Base-by-base conservation (phyloP, 257 asterid genomes). In the Nicotiana obtusifolia region DNA sequence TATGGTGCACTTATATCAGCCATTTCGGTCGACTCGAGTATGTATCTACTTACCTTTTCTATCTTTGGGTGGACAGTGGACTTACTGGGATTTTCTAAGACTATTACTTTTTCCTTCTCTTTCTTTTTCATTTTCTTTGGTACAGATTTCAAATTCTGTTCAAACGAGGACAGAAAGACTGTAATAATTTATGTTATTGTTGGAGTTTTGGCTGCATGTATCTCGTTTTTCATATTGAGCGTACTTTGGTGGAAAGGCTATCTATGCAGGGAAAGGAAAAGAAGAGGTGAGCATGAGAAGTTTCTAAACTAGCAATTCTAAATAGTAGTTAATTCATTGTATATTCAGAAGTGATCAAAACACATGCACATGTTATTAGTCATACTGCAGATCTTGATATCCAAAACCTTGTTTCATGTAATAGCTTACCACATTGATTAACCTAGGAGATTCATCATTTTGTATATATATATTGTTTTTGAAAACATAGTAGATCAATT, bases 1-100 rank as follows among this genome's bases (percentile, higher is more conserved):
- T 93, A 95, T 60, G 99, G 99, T 28, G 97, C 98, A 88, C 93
- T 95, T 22, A 86, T 95, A 84, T 95, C 99, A 44, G 99, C 98
- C 71, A 93, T 93, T 84, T 90, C 99, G 56, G 97, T 92, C 5
- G 83, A 85, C 85, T 84, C 94, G 15, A 54, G 98, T 92, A 84
- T 84, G 90, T 76, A 22, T 11, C 54, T 28, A 44, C 47, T 20
- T 78, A 30, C 65, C 35, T 59, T 59, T 28, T 71, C 26, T 41
- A 28, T 7, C 41, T 26, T 20, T 56, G 56, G 59, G 41, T 33
- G 20, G 24, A 61, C 65, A 47, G 41, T 33, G 20, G 24, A 62
- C 65, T 47, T 22, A 54, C 44, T 14, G 28, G 62, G 83, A 26
- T 73, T 73, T 35, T 73, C 33, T 22, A 4, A 24, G 22, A 15